phyloP scores from a whole-genome alignment of 306 rosid species.

The Chamaecrista fasciculata region DNA sequence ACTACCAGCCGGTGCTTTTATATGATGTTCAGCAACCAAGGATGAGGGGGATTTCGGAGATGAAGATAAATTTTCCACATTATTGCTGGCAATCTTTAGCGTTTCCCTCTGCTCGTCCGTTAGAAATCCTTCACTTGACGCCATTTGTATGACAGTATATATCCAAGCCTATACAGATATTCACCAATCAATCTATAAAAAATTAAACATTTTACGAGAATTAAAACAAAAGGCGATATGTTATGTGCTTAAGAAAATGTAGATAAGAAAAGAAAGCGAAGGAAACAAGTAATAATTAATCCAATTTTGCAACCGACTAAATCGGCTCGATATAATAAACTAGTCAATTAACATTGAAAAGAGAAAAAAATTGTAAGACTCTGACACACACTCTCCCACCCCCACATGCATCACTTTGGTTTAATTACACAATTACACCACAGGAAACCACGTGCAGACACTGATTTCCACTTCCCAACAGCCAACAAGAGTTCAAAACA shows the following conservation, averaged over 20 bases:
- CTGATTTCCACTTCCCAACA: neutral
- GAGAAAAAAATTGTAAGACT: neutral
- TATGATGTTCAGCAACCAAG: constrained; percentile 66
- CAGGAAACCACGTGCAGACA: neutral
- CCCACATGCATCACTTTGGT: constrained; percentile 1
- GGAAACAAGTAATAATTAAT: neutral
- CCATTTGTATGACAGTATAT: constrained; percentile 46
- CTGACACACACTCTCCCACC: neutral
- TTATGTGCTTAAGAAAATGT: neutral
- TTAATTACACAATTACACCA: neutral
- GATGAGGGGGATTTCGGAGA: constrained; percentile 89
- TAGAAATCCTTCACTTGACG: constrained; percentile 87
- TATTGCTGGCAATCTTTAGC: constrained; percentile 69
- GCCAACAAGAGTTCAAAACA: neutral
- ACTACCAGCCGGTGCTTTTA: constrained; percentile 80
- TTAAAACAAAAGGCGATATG: neutral
- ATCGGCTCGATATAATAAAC: neutral
- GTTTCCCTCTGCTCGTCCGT: constrained; percentile 84
- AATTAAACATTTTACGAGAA: neutral
- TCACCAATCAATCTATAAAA: constrained; percentile 6
- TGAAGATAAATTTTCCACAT: constrained; percentile 70
- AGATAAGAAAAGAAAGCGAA: no score
- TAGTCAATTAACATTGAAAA: neutral
- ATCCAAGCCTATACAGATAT: constrained; percentile 11
- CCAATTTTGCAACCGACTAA: neutral